Percentiles rank a stretch among this genome's conserved stretches.
These are phyloP conservation scores for Ophiosphaerella korrae DNA, from an alignment of 2,329 filamentous ascomycete species.

Conservation along the genomic window DNA sequence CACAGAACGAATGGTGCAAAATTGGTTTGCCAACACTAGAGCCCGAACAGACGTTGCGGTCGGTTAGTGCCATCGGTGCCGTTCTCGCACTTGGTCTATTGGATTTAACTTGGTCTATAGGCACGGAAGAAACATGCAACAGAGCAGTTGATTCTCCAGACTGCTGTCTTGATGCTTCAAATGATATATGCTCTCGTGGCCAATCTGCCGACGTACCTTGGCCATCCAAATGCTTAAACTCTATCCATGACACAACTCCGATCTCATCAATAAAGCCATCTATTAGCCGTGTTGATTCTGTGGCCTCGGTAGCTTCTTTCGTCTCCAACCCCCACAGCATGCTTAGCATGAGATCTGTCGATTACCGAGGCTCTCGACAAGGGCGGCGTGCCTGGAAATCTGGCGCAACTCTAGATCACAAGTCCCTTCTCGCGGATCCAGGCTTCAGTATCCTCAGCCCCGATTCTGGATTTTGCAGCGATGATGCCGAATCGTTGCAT, in stretches of 20 bases:
- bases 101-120: neutral
- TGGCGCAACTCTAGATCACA: neutral
- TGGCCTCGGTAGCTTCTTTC: neutral
- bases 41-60: neutral
- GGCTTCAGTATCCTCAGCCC: neutral
- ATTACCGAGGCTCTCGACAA: conserved; percentile 7
- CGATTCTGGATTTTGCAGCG: neutral
- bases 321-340: neutral
- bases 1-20: neutral
- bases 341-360: conserved; percentile 6
- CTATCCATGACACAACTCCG: neutral
- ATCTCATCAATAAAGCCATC: neutral
- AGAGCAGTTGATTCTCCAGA: too few species aligned
- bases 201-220: neutral
- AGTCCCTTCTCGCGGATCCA: neutral
- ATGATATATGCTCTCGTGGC: too few species aligned
- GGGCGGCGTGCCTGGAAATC: conserved; percentile 7
- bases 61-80: neutral
- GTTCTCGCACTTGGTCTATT: neutral
- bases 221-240: neutral
- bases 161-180: too few species aligned
- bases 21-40: conserved; percentile 7
- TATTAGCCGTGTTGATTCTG: neutral
- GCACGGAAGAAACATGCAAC: neutral
- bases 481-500: neutral